Evolutionary conservation across 179 eudicot species (phyloP).

Genomic region (Camellia oleifera): DNA sequence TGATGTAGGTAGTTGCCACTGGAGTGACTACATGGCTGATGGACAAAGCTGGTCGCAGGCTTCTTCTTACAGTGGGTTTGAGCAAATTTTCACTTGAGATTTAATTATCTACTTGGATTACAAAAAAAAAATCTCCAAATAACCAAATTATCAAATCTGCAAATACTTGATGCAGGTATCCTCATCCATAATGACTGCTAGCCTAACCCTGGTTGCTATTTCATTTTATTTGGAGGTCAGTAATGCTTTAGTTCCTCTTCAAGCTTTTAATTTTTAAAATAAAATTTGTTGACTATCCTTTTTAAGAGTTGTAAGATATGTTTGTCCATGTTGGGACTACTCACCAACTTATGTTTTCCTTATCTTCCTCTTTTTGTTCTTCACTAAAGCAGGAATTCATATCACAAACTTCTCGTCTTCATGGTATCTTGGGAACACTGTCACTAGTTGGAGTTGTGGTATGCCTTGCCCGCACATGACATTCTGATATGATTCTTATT

Average conservation of each 20-base stretch:
- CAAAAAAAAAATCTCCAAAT: background rate
- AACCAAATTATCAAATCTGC: background rate
- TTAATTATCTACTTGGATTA: background rate
- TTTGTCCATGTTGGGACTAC: background rate
- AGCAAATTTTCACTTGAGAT: background rate
- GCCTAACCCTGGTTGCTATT: conserved; percentile 62
- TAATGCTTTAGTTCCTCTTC: background rate
- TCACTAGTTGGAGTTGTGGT: conserved; percentile 83
- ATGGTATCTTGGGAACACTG: conserved; percentile 42
- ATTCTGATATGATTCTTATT: background rate
- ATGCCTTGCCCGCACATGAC: conserved; percentile 17
- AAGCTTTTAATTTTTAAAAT: background rate
- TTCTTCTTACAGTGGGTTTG: conserved; percentile 61
- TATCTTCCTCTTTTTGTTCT: background rate
- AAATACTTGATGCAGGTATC: conserved; percentile 51
- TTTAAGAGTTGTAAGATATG: background rate
- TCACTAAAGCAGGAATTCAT: conserved; percentile 37
- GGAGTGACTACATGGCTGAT: conserved; percentile 57
- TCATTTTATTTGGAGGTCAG: conserved; percentile 68
- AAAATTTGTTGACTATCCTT: background rate
- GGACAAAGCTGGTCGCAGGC: conserved; percentile 78
- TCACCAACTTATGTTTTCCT: background rate
- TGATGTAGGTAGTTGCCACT: conserved; percentile 66
- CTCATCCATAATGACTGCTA: conserved; percentile 54
- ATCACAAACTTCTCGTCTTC: conserved; percentile 41